Percentiles rank a stretch among this genome's conserved stretches.
Evolutionary conservation across 306 rosid genomes (phyloP).

Genomic region (Fagus crenata): DNA sequence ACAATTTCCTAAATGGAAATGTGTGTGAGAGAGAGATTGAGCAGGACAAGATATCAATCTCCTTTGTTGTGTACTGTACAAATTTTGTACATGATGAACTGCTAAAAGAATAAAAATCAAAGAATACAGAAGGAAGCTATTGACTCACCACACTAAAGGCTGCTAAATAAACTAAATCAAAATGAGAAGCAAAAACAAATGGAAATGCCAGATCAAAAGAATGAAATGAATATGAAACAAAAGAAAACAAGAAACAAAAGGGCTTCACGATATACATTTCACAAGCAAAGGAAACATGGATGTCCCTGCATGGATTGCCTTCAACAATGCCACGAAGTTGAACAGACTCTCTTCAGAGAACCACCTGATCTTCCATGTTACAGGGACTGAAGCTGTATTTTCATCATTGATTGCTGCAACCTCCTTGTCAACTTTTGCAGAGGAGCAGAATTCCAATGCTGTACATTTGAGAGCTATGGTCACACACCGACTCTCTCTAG

Average conservation of each 20-base stretch:
- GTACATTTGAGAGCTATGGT: slow-evolving; percentile 52
- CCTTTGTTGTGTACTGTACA: slow-evolving; percentile 42
- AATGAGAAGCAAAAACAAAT: background rate
- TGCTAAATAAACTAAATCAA: slow-evolving; percentile 25
- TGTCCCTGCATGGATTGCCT: slow-evolving; percentile 68
- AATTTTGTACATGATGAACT: slow-evolving; percentile 33
- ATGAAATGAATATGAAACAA: slow-evolving; percentile 59
- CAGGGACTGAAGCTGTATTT: slow-evolving; percentile 32
- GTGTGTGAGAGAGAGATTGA: background rate
- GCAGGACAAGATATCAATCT: background rate
- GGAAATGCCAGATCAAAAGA: slow-evolving; percentile 47
- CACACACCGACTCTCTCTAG: slow-evolving; percentile 45
- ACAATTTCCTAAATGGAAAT: background rate
- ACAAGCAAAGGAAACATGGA: slow-evolving; percentile 49
- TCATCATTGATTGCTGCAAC: slow-evolving; percentile 30
- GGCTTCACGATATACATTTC: slow-evolving; percentile 47
- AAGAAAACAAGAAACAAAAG: slow-evolving; percentile 22
- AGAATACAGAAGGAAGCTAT: slow-evolving; percentile 44
- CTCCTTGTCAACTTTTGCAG: slow-evolving; percentile 33
- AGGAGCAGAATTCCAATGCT: slow-evolving; percentile 32
- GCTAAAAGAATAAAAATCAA: slow-evolving; percentile 40
- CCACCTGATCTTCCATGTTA: slow-evolving; percentile 73
- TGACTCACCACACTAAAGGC: slow-evolving; percentile 32
- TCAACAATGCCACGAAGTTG: slow-evolving; percentile 70
- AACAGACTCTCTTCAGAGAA: slow-evolving; percentile 54